phyloP scores from a whole-genome alignment of 129 eudicot species.

The Glebionis coronaria region DNA sequence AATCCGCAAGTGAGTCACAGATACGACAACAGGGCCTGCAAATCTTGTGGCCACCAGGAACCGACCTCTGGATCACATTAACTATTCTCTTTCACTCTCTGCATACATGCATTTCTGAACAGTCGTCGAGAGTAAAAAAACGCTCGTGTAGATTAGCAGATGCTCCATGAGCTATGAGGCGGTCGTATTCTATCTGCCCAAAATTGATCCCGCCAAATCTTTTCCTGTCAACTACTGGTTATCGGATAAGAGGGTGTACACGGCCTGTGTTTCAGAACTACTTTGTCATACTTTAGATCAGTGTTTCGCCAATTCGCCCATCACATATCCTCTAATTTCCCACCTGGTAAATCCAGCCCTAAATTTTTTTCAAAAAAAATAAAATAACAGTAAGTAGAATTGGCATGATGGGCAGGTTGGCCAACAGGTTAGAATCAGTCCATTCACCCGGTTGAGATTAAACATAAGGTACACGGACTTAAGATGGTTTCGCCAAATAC shows the following conservation, averaged over 20 bases:
- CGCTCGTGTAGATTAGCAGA: slow-evolving; percentile 79
- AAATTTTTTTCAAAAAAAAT: slow-evolving; percentile 20
- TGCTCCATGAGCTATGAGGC: slow-evolving; percentile 87
- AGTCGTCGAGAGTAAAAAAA: slow-evolving; percentile 77
- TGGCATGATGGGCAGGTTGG: no score
- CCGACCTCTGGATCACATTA: slow-evolving; percentile 58
- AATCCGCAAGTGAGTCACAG: slow-evolving; percentile 47
- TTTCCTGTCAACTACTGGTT: no score
- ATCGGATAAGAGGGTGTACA: no score
- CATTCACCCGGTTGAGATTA: no score
- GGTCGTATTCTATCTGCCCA: slow-evolving; percentile 82
- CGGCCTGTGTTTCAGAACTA: slow-evolving; percentile 75
- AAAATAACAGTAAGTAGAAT: no score
- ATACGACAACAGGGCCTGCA: slow-evolving; percentile 82
- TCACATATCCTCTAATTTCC: slow-evolving; percentile 71
- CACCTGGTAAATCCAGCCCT: slow-evolving; percentile 83
- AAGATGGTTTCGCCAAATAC: no score
- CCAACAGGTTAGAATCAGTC: no score
- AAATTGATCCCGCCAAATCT: no score
- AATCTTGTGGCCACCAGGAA: slow-evolving; percentile 60
- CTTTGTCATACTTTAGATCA: slow-evolving; percentile 86
- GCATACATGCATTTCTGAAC: slow-evolving; percentile 75
- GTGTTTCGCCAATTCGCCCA: slow-evolving; percentile 76
- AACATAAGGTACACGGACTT: no score
- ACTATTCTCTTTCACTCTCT: slow-evolving; percentile 65